Base-by-base conservation (phyloP, 139 green algal species). In the Chlamydomonas sp. region DNA sequence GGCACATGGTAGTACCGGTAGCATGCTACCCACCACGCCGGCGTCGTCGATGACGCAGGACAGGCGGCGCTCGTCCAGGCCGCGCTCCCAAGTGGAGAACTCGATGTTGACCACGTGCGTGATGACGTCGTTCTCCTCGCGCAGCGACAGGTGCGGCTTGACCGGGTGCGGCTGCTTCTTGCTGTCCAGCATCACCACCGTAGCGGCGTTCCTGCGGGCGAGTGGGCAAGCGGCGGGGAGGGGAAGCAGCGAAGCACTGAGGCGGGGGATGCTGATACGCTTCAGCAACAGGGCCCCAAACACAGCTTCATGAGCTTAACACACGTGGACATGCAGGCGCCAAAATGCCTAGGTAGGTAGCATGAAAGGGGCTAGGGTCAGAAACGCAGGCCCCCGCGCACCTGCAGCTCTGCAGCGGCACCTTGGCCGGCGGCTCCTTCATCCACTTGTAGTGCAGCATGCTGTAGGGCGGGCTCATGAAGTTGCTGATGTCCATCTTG, bases 381-480 rank as follows among this genome's bases (percentile, higher is more conserved):
- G 20, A 16, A 61, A 61, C 9, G 6, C n/a, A 16, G 1, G 78
- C 9, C 16, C 16, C 12, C 8, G 63, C 12, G 6, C 59, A 15
- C 61, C 85, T 71, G 85, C 85, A 89, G 58, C 69, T 83, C 63
- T 90, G 79, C 62, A 87, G 57, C 18, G 90, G 90, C 8, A 91
- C 69, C 76, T 93, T 91, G 71, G 63, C 80, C 1, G 69, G 80
- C 49, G 84, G 71, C 61, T 93, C 87, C 83, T 85, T 88, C 89
- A 94, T 90, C 83, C 87, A 94, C 71, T 89, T 90, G 60, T 68
- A 63, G 80, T 94, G 91, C 86, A 94, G 89, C 83, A 90, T 76
- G 57, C 82, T 85, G 89, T 92, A 94, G 31, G 91, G 91, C 63
- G 77, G 86, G 9, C 78, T 81, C 86, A 94, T 90, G 4, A 92